Evolutionary conservation across 257 asterid genomes (phyloP).

Genomic region (Solanum infundibuliforme): DNA sequence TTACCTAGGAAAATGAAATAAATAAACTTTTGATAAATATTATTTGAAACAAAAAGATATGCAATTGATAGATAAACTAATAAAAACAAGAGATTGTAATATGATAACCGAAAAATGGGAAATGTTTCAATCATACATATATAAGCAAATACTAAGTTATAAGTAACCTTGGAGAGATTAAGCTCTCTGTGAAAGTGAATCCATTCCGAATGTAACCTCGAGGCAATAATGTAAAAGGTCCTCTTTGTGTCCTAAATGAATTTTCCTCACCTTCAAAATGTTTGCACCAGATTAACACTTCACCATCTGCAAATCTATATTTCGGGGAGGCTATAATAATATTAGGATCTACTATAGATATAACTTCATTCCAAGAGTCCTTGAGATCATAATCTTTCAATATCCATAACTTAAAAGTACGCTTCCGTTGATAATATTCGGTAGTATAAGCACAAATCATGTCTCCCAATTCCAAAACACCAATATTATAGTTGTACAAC

Average conservation of each 20-base stretch:
- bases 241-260: not conserved
- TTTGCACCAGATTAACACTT: not conserved
- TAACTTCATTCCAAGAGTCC: not conserved
- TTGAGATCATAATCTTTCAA: not conserved
- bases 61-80: not conserved
- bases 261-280: not conserved
- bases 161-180: not conserved
- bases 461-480: not conserved
- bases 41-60: not conserved
- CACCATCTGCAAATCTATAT: not conserved
- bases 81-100: too few species aligned
- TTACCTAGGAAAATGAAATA: not conserved
- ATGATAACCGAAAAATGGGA: not conserved
- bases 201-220: not conserved
- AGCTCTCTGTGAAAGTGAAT: not conserved
- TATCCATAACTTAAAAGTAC: not conserved
- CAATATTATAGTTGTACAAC: not conserved
- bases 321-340: not conserved
- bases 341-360: not conserved
- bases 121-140: not conserved
- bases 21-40: not conserved
- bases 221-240: not conserved
- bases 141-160: not conserved
- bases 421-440: not conserved
- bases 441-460: not conserved